phyloP scores from a whole-genome alignment of 2,329 filamentous ascomycete genomes.

The Penicillium sp. region DNA sequence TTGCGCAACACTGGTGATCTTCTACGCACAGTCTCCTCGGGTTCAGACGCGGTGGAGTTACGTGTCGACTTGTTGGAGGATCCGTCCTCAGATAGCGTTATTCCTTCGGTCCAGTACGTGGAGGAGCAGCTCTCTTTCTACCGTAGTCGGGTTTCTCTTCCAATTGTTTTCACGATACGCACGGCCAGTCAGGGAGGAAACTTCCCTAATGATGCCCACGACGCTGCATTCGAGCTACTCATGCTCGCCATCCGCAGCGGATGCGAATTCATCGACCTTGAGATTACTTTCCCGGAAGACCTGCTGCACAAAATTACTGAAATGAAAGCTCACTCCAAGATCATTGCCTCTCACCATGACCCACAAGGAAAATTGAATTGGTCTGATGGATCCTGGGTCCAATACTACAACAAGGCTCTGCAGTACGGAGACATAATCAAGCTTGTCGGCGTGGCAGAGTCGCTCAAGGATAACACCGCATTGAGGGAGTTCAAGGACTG shows the following conservation, averaged over 20 bases:
- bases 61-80: constrained; percentile 87
- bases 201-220: constrained; percentile 72
- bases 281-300: constrained; percentile 79
- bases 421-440: constrained; percentile 93
- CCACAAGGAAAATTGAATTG: constrained; percentile 74
- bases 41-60: constrained; percentile 88
- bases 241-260: constrained; percentile 74
- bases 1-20: constrained; percentile 60
- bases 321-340: constrained; percentile 67
- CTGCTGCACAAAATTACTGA: constrained; percentile 66
- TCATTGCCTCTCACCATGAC: constrained; percentile 96
- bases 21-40: constrained; percentile 70
- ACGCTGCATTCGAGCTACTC: constrained; percentile 73
- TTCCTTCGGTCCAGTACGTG: constrained; percentile 70
- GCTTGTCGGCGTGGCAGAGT: constrained; percentile 75
- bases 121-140: constrained; percentile 77
- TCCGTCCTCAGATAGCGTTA: constrained; percentile 52
- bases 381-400: constrained; percentile 89
- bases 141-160: constrained; percentile 66
- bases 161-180: constrained; percentile 88
- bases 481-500: constrained; percentile 75
- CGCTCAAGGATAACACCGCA: constrained; percentile 79
- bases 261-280: constrained; percentile 88
- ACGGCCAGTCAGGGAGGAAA: constrained; percentile 81
- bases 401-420: constrained; percentile 82